These are phyloP conservation scores for Zostera marina DNA, from an alignment of 116 monocot species.

Conservation along the genomic window DNA sequence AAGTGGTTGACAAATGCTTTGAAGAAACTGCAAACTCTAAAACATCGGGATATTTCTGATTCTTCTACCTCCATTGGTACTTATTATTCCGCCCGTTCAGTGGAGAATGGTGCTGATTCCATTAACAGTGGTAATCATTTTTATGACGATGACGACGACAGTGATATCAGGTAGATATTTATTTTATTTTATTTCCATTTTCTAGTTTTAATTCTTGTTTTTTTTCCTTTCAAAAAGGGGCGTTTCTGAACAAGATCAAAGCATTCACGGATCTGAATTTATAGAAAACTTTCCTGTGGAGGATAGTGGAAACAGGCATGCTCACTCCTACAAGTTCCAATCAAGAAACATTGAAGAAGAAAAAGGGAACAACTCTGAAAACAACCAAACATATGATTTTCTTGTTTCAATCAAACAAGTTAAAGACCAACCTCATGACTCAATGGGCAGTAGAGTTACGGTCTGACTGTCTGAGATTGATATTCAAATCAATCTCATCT, in stretches of 20 bases:
- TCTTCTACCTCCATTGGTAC: conserved; percentile 15
- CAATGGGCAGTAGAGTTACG: neutral
- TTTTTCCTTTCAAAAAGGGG: too few species aligned
- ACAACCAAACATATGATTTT: neutral
- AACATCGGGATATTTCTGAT: conserved; percentile 14
- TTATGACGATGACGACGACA: conserved; percentile 1
- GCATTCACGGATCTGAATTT: too few species aligned
- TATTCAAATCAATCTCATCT: too few species aligned
- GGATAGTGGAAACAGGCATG: neutral
- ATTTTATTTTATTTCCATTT: neutral
- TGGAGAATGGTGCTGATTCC: conserved; percentile 10
- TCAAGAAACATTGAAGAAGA: too few species aligned
- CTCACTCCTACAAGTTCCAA: too few species aligned
- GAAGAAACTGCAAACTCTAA: conserved; percentile 61
- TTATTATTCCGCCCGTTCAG: conserved; percentile 5
- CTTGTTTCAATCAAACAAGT: neutral
- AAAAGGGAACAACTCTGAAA: too few species aligned
- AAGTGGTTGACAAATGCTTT: conserved; percentile 43
- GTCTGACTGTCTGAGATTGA: too few species aligned
- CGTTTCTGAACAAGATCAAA: neutral
- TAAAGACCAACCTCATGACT: neutral
- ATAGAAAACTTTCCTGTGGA: too few species aligned
- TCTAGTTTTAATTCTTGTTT: too few species aligned
- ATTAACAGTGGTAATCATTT: conserved; percentile 3
- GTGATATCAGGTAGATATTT: conserved; percentile 2